Evolutionary conservation across 768 basidiomycete species (phyloP).

Genomic region (Tulasnella sp.): DNA sequence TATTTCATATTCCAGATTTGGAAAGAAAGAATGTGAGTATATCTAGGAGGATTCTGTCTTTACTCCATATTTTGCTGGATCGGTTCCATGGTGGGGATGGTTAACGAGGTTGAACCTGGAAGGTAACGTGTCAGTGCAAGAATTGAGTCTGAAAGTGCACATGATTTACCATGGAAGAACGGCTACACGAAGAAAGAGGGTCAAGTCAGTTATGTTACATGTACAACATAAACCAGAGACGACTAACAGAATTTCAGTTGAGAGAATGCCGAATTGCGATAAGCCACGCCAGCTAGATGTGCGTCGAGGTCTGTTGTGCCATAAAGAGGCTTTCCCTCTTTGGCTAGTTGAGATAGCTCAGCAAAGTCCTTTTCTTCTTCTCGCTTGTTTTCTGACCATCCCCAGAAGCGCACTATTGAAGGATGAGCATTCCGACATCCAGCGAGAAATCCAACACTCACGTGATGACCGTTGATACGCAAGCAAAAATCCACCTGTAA

Average conservation of each 20-base stretch:
- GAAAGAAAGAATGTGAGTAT: too few species aligned
- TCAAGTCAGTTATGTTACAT: constrained; percentile 10
- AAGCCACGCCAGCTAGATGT: constrained; percentile 79
- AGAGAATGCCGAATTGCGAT: constrained; percentile 82
- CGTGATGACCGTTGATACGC: constrained; percentile 85
- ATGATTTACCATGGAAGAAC: constrained; percentile 55
- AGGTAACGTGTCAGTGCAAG: not conserved
- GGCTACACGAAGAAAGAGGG: constrained; percentile 30
- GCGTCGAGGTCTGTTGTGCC: constrained; percentile 68
- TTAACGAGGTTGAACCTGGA: constrained; percentile 89
- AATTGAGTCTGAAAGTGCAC: not conserved
- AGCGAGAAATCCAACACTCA: constrained; percentile 31
- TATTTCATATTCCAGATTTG: too few species aligned
- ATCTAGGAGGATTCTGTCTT: constrained; percentile 5
- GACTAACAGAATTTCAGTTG: constrained; percentile 80
- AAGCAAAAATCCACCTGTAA: constrained; percentile 80
- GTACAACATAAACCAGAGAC: constrained; percentile 6
- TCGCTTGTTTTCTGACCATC: constrained; percentile 77
- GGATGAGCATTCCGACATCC: too few species aligned
- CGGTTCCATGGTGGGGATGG: constrained; percentile 75
- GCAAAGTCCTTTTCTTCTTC: constrained; percentile 66
- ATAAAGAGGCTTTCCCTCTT: constrained; percentile 73
- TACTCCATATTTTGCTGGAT: constrained; percentile 57
- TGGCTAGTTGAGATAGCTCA: constrained; percentile 63
- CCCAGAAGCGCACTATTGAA: constrained; percentile 76